Evolutionary conservation across 2,329 filamentous ascomycete genomes (phyloP), one percentile per base, ranked within the genome.

Genomic region (Ascochyta lentis): DNA sequence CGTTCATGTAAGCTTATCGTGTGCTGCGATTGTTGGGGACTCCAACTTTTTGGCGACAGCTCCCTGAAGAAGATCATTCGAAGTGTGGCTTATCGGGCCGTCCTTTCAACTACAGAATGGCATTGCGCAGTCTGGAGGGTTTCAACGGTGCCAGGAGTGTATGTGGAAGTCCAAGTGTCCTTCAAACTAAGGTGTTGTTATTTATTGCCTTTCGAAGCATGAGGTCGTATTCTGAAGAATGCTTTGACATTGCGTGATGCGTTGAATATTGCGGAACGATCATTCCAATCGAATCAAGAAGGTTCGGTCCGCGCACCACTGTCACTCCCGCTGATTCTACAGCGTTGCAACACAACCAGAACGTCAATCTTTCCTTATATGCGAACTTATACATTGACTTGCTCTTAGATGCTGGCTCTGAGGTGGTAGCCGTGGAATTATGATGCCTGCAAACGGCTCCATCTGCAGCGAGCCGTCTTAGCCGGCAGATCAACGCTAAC

Each of bases 401-500:
- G 13, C 23, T 6, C 13, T 22, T 33, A 24, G 15, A 33, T 42
- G 33, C 19, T 26, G 19, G 26, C 39, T 8, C 7, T 44, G 34
- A 49, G 26, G 24, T 44, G 34, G 22, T 33, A 49, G 22, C 52
- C 23, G 12, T 12, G 10, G 34, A 33, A 54, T 49, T 35, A 23
- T 13, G 22, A 55, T 55, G 52, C 53, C 42, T 56, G 47, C 47
- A 42, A 50, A 50, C 46, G 41, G 53, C 13, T 50, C 45, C 40
- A 26, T 24, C 13, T 49, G 52, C 46, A 37, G 31, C 35, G 35
- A 46, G 47, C 53, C 46, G 46, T 50, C 33, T 47, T 42, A 50
- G 23, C 53, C 53, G 53, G 37, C 6, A 23, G 53, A 56, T 46
- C 42, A 12, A 4, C 27, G 24, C 47, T 46, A 50, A 38, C 53